Percentiles rank a stretch among this genome's conserved stretches.
phyloP scores from a whole-genome alignment of 2,329 filamentous ascomycete genomes.

The Pseudogymnoascus sp. region DNA sequence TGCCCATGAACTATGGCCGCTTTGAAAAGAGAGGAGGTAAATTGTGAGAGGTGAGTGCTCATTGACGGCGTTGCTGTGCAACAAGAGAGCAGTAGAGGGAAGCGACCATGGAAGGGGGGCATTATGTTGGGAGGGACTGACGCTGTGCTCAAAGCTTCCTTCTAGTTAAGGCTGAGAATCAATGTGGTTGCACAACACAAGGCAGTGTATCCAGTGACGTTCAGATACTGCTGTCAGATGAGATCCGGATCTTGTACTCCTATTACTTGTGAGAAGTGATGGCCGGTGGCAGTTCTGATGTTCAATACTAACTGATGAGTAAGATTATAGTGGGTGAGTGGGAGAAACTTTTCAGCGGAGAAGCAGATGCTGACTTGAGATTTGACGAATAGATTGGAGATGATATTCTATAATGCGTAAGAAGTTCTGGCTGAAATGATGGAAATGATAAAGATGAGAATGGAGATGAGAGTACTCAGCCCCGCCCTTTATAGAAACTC shows the following conservation, averaged over 20 bases:
- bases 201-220: background rate
- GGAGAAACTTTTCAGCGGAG: background rate
- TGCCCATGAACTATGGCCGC: background rate
- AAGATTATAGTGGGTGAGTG: background rate
- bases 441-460: background rate
- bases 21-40: background rate
- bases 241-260: slow-evolving; percentile 1
- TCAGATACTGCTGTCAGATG: background rate
- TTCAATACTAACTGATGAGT: background rate
- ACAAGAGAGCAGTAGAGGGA: background rate
- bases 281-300: background rate
- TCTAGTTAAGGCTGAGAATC: background rate
- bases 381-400: background rate
- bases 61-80: background rate
- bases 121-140: background rate
- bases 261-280: background rate
- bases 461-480: background rate
- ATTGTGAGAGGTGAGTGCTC: background rate
- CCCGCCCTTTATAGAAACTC: slow-evolving; percentile 3
- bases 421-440: background rate
- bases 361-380: background rate
- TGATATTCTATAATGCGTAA: background rate
- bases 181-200: slow-evolving; percentile 4
- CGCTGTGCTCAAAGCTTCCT: slow-evolving; percentile 3
- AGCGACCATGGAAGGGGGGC: background rate